A percentile compares a stretch with the other conserved stretches of the same genome.
Conservation (phyloP, 2,329 filamentous ascomycete species). For the Bipolaris cookei region DNA sequence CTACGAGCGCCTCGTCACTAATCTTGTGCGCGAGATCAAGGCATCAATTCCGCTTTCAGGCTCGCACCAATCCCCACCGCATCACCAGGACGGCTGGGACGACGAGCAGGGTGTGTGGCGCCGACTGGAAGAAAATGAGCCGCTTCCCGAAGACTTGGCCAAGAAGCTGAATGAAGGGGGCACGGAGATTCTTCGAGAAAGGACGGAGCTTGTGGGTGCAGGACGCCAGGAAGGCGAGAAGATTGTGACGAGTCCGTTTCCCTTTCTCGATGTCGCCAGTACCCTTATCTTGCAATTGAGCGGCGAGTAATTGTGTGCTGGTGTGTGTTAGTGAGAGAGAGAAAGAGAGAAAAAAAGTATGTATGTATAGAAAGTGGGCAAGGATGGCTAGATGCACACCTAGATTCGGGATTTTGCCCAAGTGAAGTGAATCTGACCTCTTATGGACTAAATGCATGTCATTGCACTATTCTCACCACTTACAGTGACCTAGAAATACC, state of each 20-base stretch:
- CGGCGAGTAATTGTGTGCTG: constrained; percentile 32
- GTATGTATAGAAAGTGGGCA: neutral
- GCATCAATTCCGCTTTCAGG: constrained; percentile 27
- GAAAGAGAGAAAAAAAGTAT: neutral
- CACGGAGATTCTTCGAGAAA: constrained; percentile 46
- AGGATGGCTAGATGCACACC: neutral
- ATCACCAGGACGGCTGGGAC: constrained; percentile 43
- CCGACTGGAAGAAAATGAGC: constrained; percentile 41
- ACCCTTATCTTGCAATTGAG: constrained; percentile 86
- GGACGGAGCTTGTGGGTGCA: constrained; percentile 52
- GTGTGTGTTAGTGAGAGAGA: neutral
- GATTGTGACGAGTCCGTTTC: constrained; percentile 92
- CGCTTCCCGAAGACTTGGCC: constrained; percentile 38
- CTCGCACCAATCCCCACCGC: constrained; percentile 21
- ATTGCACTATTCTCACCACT: no score
- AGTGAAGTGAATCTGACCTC: no score
- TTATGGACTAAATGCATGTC: no score
- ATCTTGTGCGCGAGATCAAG: constrained; percentile 51
- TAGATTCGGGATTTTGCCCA: no score
- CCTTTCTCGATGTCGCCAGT: constrained; percentile 92
- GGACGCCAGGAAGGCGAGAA: constrained; percentile 76
- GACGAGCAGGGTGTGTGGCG: constrained; percentile 46
- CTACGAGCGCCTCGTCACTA: constrained; percentile 80
- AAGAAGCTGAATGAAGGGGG: constrained; percentile 41
- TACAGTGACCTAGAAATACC: no score